Base-by-base conservation (phyloP, 129 eudicot genomes). In the Heracleum sosnowskyi region DNA sequence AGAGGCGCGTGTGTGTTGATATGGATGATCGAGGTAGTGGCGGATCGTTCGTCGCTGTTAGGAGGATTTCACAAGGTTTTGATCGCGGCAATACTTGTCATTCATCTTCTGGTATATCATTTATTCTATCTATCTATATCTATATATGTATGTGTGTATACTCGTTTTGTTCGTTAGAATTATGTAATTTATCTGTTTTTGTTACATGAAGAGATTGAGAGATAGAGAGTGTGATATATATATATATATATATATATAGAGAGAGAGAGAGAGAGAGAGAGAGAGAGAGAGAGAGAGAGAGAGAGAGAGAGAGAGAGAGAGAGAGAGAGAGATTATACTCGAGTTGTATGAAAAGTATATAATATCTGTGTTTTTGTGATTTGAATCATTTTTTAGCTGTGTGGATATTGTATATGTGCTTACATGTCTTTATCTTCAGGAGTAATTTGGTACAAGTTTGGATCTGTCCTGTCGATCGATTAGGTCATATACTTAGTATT, bases 1-100 rank as follows among this genome's bases (percentile, higher is more conserved):
- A 36, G 71, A 45, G 75, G 29, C n/a, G 64, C n/a, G n/a, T n/a
- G n/a, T n/a, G n/a, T n/a, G n/a, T 60, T 66, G 78, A 73, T 76
- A 91, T 91, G 98, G 98, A 91, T 70, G 98, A 90, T 74, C 87
- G 97, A 85, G 92, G 68, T 60, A 60, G 68, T 60, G 68, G 97
- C n/a, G 98, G 91, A 82, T 94, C 98, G 60, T 94, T 94, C 78
- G 98, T 94, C n/a, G 98, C 98, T 41, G 98, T 94, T 76, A 80
- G 98, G 83, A 86, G 96, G 77, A 87, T 91, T 75, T 87, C 98
- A 29, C 98, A 95, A 70, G 91, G 97, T 40, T 85, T 91, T 77
- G 96, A 91, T 73, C 82, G 92, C 63, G 88, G 88, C 75, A 85
- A 79, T 81, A 81, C 93, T 37, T 95, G 90, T 78, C 94, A 91